These are phyloP conservation scores for Elongisporangium senticosum DNA, from an alignment of 352 stramenopile species.

Conservation along the genomic window DNA sequence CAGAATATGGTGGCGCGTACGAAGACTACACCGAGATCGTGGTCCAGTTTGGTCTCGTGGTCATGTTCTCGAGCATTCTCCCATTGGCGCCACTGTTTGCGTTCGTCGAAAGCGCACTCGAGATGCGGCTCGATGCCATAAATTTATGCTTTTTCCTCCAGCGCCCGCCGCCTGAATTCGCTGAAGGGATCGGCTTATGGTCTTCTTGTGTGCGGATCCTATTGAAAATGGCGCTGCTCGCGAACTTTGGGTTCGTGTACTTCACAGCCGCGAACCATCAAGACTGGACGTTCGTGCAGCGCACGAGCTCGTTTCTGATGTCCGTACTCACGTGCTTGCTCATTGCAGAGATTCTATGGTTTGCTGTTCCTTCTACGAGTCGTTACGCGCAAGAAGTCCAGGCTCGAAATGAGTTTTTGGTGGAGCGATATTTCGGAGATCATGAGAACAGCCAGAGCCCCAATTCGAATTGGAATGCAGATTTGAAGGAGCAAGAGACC, in stretches of 20 bases:
- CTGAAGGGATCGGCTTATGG: constrained; percentile 13
- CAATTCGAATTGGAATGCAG: background rate
- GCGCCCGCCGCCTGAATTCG: constrained; percentile 27
- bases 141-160: constrained; percentile 35
- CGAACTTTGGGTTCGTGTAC: constrained; percentile 24
- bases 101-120: constrained; percentile 30
- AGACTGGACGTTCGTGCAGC: constrained; percentile 19
- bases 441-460: constrained; percentile 4
- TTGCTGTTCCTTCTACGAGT: constrained; percentile 26
- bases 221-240: constrained; percentile 7
- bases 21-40: constrained; percentile 39
- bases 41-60: constrained; percentile 35
- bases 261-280: constrained; percentile 27
- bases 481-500: background rate
- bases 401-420: constrained; percentile 31
- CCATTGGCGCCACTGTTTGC: constrained; percentile 34
- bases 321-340: constrained; percentile 24
- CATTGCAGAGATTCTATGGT: constrained; percentile 26
- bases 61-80: constrained; percentile 37
- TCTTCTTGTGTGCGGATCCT: background rate
- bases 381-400: constrained; percentile 12
- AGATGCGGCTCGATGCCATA: constrained; percentile 35
- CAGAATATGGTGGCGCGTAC: constrained; percentile 20
- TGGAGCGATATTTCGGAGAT: constrained; percentile 43
- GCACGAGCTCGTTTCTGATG: constrained; percentile 28